Evolutionary conservation across 129 eudicot genomes (phyloP), one percentile per base, ranked within the genome.

Genomic region (Lactuca sativa): DNA sequence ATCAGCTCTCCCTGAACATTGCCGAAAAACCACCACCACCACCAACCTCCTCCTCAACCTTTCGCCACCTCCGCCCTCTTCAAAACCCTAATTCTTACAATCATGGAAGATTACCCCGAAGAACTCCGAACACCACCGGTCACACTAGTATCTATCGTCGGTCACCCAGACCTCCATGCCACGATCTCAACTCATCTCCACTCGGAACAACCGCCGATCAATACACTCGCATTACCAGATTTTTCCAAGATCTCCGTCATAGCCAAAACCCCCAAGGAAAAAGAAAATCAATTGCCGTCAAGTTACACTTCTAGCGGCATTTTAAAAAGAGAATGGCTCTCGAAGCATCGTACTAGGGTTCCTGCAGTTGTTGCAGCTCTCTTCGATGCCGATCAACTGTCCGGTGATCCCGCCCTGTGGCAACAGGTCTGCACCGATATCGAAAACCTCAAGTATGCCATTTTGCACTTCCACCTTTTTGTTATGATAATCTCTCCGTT

Each of bases 101-200:
- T 10, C 48, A 93, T 95, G 99, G 99, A 95, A 51, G 95, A 95
- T 11, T 95, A 81, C 36, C 92, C 93, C 0, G 99, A 90, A 41
- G 99, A 90, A 71, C 82, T 95, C 10, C 89, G 99, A 4, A 90
- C 95, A 53, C 99, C 99, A 68, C 99, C 99, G 61, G 96, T 95
- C 9, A 80, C 97, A 6, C 77, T 95, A 17, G 80, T 81, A 30
- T 77, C 87, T 0, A 67, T 87, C 16, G 82, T 90, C 32, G 97
- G 97, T 0, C 82, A 90, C 68, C 80, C 86, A 31, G 93, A 90
- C 67, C 84, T 90, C 7, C 97, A 95, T 78, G 49, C 85, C 16
- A 57, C 81, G 56, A 95, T 95, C 89, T 82, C 95, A n/a, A 74
- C 90, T 16, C 87, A 85, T 80, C 97, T 95, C 73, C 95, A 95